Base-by-base conservation (phyloP, 805 yeast genomes). In the Starmerella vaccinii region DNA sequence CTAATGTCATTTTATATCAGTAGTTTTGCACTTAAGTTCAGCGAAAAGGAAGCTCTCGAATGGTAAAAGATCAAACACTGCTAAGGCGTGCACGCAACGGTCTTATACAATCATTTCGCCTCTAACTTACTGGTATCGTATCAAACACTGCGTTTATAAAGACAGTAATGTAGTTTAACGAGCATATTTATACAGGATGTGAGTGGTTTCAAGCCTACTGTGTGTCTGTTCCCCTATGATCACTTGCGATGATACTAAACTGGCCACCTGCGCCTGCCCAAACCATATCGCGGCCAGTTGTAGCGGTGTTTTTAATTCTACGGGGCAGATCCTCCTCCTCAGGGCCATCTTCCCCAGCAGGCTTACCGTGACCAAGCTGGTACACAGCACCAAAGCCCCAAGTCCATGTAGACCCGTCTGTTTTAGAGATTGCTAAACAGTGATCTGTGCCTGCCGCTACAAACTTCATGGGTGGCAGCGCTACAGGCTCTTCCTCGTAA, bases 321-420 rank as follows among this genome's bases (percentile, higher is more conserved):
- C 96, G 84, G 40, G 98, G 99, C 19, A 71, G 71, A 48, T 80
- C 94, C 49, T 87, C 83, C 65, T 92, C 97, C 43, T 77, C 85
- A 3, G 82, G 95, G 33, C 84, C 83, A 64, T 90, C 97, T 43
- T 86, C 96, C 33, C 84, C 81, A 5, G 73, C 71, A 18, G 88
- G 89, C 46, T 65, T 64, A 7, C 98, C 98, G 53, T 88, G 80
- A 12, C 99, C 99, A 29, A 90, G 81, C 18, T 95, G 98, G 67
- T 87, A 92, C 0, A 96, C 89, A 58, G 90, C 97, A 41, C 94
- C 97, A 64, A 89, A 92, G 1, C 99, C 99, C 99, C 99, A 92
- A 1, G 97, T 78, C 70, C 80, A 92, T 1, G 80, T 84, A 47
- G 84, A 70, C 13, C 99, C 98, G 59, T 85, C 87, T 21, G 73